phyloP scores from a whole-genome alignment of 2,329 filamentous ascomycete genomes.

The Scytalidium lignicola region DNA sequence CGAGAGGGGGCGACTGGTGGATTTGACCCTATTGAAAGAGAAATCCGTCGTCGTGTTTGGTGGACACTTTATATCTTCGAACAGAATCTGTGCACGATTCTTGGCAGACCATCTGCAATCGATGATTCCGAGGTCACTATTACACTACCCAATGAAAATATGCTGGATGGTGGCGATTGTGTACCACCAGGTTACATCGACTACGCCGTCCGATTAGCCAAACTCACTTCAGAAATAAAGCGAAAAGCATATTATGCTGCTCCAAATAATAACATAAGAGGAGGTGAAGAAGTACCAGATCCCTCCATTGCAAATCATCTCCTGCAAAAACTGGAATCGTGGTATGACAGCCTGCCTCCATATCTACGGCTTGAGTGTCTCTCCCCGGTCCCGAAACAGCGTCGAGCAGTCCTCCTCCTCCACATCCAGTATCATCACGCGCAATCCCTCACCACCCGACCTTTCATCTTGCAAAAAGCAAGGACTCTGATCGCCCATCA shows the following conservation, averaged over 20 bases:
- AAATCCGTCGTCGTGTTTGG: conserved; percentile 25
- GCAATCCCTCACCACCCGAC: conserved; percentile 22
- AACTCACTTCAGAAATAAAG: conserved; percentile 20
- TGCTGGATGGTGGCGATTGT: conserved; percentile 20
- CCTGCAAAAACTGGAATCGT: conserved; percentile 19
- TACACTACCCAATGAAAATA: conserved; percentile 21
- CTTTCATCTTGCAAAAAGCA: conserved; percentile 24
- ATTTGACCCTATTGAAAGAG: conserved; percentile 27
- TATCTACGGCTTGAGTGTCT: conserved; percentile 17
- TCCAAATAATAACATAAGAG: conserved; percentile 8
- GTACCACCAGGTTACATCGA: conserved; percentile 22
- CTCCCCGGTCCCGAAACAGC: conserved; percentile 14
- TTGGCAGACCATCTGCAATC: conserved; percentile 24
- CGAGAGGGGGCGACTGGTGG: conserved; percentile 33
- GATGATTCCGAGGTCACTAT: conserved; percentile 25
- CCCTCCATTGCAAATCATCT: conserved; percentile 16
- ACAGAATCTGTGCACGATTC: conserved; percentile 25
- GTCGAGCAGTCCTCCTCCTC: conserved; percentile 21
- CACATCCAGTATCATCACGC: conserved; percentile 25
- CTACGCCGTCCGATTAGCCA: conserved; percentile 17
- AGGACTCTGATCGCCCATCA: conserved; percentile 21
- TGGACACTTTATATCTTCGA: conserved; percentile 26
- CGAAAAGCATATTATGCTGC: conserved; percentile 22
- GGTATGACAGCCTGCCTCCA: conserved; percentile 20
- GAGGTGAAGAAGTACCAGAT: conserved; percentile 16